Evolutionary conservation across 225 moss, liverwort and hornwort genomes (phyloP), one percentile per base, ranked within the genome.

Genomic region (Marchantia paleacea): DNA sequence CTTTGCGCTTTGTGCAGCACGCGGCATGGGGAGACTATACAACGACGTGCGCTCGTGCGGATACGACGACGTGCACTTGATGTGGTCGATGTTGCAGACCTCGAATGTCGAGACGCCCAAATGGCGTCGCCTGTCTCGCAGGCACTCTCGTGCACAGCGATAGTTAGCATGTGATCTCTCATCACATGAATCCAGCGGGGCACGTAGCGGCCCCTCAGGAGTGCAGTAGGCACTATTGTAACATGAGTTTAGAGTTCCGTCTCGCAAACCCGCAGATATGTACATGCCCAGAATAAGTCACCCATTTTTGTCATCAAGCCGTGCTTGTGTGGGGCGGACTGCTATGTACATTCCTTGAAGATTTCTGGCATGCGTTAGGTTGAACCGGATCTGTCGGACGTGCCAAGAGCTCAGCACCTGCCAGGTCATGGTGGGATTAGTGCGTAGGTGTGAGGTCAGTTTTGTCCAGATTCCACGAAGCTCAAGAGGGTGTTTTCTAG

Each of bases 1-100:
- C 19, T 24, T 63, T n/a, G 18, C n/a, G 16, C 12, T 28, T 1
- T 2, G 77, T 78, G 83, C 90, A 92, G 92, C 85, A 62, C 86
- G 65, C 75, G 92, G 90, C 0, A 91, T 92, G 86, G 91, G 91
- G 65, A 92, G 89, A 85, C 84, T 92, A 63, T 92, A 92, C 84
- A 90, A 92, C 31, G 92, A 92, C 28, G 92, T 92, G 48, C 75
- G 85, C 55, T 88, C 90, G 3, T 92, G 92, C 22, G 92, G 90
- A 22, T 92, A 92, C 50, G 89, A 92, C 55, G 92, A 92, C 73
- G 92, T 92, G 80, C 89, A 89, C 47, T 85, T 89, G 88, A 92
- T 92, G 92, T 92, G 92, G 92, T 89, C 90, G 63, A 92, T 92
- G 87, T 87, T 92, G 49, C 90, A 92, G 18, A 61, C 83, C 10